Conservation (phyloP, 352 stramenopile species). For the Phytophthora meadii region DNA sequence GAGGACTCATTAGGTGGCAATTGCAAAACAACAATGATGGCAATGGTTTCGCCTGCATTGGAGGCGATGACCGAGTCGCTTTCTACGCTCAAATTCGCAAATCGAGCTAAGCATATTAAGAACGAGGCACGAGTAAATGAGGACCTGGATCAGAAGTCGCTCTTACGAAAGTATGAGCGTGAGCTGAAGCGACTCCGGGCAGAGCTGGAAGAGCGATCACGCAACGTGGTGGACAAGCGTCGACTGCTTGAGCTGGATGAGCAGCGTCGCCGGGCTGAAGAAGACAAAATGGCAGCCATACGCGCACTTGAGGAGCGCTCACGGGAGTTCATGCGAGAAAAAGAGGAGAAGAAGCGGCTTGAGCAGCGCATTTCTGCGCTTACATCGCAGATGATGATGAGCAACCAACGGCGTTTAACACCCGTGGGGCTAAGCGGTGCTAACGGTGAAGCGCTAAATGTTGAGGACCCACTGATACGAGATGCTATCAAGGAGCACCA, state of each 20-base stretch:
- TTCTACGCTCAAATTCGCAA: constrained; percentile 95
- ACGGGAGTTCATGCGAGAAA: constrained; percentile 94
- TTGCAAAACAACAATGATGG: constrained; percentile 97
- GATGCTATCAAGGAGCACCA: constrained; percentile 91
- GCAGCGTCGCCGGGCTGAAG: constrained; percentile 89
- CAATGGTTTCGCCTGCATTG: constrained; percentile 93
- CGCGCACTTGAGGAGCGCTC: constrained; percentile 91
- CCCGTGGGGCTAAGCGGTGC: constrained; percentile 19
- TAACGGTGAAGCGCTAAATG: constrained; percentile 48
- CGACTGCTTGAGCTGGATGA: constrained; percentile 91
- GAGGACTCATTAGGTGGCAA: constrained; percentile 91
- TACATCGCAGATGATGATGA: constrained; percentile 94
- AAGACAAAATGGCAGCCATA: constrained; percentile 96
- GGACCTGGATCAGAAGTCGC: constrained; percentile 93
- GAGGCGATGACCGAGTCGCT: constrained; percentile 92
- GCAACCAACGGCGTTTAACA: constrained; percentile 53
- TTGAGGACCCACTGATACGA: constrained; percentile 82
- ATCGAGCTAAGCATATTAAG: constrained; percentile 94
- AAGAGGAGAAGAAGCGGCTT: constrained; percentile 95
- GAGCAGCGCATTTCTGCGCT: constrained; percentile 94
- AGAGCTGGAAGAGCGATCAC: constrained; percentile 93
- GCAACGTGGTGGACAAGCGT: constrained; percentile 94
- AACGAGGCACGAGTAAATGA: constrained; percentile 92
- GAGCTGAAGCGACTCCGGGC: constrained; percentile 93
- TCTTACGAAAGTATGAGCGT: constrained; percentile 95